Base-by-base conservation (phyloP, 257 asterid species). In the Striga asiatica region DNA sequence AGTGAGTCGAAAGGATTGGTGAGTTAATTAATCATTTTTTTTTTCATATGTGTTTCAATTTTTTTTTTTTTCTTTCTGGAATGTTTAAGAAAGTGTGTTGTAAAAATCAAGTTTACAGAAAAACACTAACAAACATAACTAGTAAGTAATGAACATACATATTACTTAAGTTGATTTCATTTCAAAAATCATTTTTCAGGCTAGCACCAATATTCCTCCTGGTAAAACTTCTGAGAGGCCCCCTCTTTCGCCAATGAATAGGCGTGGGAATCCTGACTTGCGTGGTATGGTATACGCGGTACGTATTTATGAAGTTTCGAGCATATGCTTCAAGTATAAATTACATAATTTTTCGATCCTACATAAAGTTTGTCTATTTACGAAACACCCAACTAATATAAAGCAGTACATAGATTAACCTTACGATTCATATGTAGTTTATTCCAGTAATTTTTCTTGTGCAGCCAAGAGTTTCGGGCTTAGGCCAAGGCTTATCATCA, bases 1-100 rank as follows among this genome's bases (percentile, higher is more conserved):
- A 53, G 42, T 5, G 70, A 65, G 62, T 17, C 21, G 45, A 62
- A 42, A 37, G 69, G 50, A 71, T 65, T 16, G 70, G 69, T 56
- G 23, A 12, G 6, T 6, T 31, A 39, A 13, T 41, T 4, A n/a
- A n/a, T n/a, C n/a, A n/a, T n/a, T n/a, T n/a, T n/a, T n/a, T n/a
- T n/a, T n/a, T n/a, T n/a, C n/a, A n/a, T n/a, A n/a, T n/a, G n/a
- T n/a, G n/a, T n/a, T n/a, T n/a, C n/a, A n/a, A n/a, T n/a, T n/a
- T n/a, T n/a, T n/a, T n/a, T n/a, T n/a, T n/a, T n/a, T n/a, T n/a
- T n/a, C n/a, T n/a, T n/a, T n/a, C n/a, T 5, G 12, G 13, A 38
- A 6, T 29, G 35, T 29, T 29, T 29, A 5, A 29, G 35, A 29
- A 29, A n/a, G n/a, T n/a, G n/a, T n/a, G n/a, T n/a, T n/a, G n/a